Conservation (phyloP, 2,329 filamentous ascomycete genomes). For the Ceratocystis lukuohia region DNA sequence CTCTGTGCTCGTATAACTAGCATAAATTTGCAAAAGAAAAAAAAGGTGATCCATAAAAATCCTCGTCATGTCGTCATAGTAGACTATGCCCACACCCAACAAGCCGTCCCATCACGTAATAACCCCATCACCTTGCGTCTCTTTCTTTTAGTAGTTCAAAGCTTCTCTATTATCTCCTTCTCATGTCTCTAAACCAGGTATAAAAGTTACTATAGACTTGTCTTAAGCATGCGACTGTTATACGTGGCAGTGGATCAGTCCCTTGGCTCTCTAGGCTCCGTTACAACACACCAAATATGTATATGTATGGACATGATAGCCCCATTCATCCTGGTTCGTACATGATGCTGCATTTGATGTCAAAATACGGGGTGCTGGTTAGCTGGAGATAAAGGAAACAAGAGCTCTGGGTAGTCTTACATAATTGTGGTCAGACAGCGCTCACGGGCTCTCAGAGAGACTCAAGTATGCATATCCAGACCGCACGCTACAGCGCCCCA, state of each 20-base stretch:
- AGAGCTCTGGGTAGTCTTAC: background rate
- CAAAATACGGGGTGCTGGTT: background rate
- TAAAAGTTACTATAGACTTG: too few species aligned
- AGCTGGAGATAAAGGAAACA: background rate
- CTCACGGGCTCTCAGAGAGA: background rate
- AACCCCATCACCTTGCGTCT: background rate
- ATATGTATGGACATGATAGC: background rate
- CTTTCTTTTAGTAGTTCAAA: background rate
- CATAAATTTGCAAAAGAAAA: background rate
- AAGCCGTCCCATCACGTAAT: conserved; percentile 1
- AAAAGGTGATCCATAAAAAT: background rate
- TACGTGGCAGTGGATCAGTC: background rate
- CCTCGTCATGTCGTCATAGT: conserved; percentile 2
- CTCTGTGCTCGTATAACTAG: background rate
- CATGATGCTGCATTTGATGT: background rate
- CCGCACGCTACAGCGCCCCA: background rate
- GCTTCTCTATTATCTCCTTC: background rate
- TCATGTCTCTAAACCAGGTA: background rate
- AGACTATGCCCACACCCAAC: background rate
- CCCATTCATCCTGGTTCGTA: background rate
- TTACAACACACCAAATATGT: background rate
- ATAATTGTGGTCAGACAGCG: background rate
- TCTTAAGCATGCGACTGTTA: background rate
- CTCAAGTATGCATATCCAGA: background rate
- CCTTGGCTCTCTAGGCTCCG: background rate